Conservation (phyloP, 768 basidiomycete genomes). For the Paxillus involutus region DNA sequence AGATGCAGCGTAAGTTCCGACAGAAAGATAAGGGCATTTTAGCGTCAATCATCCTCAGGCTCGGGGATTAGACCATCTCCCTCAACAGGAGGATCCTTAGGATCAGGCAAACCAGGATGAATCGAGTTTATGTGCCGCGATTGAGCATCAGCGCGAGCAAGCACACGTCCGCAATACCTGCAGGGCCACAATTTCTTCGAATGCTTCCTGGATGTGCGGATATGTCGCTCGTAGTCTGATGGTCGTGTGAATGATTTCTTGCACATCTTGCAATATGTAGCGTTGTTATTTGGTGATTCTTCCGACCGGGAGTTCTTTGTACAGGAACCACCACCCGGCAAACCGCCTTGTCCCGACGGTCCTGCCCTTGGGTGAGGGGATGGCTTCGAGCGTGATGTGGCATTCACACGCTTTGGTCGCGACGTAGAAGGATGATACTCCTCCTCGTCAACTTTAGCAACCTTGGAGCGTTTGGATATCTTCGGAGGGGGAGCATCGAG, state of each 20-base stretch:
- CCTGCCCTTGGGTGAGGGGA: not conserved
- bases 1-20: not conserved
- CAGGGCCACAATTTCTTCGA: conserved; percentile 27
- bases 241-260: conserved; percentile 16
- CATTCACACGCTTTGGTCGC: conserved; percentile 6
- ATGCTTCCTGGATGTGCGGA: conserved; percentile 19
- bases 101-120: conserved; percentile 5
- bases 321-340: not conserved
- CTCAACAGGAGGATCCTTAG: too few species aligned
- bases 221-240: conserved; percentile 22
- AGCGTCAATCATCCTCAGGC: not conserved
- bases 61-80: too few species aligned
- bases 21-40: not conserved
- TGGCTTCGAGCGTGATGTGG: not conserved
- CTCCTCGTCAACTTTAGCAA: conserved; percentile 18
- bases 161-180: conserved; percentile 11
- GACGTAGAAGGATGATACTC: conserved; percentile 16
- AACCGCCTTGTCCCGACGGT: not conserved
- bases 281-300: not conserved
- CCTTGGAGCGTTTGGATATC: conserved; percentile 9
- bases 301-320: not conserved
- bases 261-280: conserved; percentile 13
- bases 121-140: conserved; percentile 19
- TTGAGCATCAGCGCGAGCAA: conserved; percentile 30
- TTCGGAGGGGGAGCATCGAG: not conserved